Conservation (phyloP, 2,329 filamentous ascomycete genomes). For the Bretziella fagacearum region DNA sequence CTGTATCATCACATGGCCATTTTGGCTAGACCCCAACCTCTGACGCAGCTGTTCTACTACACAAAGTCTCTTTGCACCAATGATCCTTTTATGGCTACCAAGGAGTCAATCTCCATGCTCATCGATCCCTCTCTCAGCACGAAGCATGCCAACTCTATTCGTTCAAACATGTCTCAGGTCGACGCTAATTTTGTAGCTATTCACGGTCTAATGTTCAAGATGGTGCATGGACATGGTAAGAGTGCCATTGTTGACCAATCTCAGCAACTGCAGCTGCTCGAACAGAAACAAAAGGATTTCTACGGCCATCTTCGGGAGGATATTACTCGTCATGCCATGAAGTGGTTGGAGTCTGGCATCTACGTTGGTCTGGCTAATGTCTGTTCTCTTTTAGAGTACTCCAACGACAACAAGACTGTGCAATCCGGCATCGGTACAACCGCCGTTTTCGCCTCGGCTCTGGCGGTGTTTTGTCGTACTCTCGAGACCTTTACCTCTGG, state of each 20-base stretch:
- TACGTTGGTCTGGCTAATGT: slow-evolving; percentile 40
- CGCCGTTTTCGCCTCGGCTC: not conserved
- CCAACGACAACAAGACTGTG: not conserved
- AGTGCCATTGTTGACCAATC: not conserved
- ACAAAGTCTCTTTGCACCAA: slow-evolving; percentile 52
- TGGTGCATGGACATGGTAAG: slow-evolving; percentile 21
- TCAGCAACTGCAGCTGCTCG: slow-evolving; percentile 30
- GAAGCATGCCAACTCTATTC: slow-evolving; percentile 20
- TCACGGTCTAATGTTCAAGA: slow-evolving; percentile 47
- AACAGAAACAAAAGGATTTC: slow-evolving; percentile 18
- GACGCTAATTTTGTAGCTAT: slow-evolving; percentile 46
- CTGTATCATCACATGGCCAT: slow-evolving; percentile 83
- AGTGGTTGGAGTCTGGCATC: slow-evolving; percentile 37
- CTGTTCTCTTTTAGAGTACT: slow-evolving; percentile 34
- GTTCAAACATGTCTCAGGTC: slow-evolving; percentile 23
- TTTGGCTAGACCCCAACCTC: slow-evolving; percentile 48
- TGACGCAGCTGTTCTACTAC: slow-evolving; percentile 60
- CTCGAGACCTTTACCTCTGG: not conserved
- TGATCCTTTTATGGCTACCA: slow-evolving; percentile 48
- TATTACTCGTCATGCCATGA: slow-evolving; percentile 33
- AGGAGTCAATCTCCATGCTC: slow-evolving; percentile 52
- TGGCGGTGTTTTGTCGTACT: not conserved
- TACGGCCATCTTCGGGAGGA: slow-evolving; percentile 33
- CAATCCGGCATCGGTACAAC: not conserved
- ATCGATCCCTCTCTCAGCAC: slow-evolving; percentile 39